phyloP scores from a whole-genome alignment of 2,329 filamentous ascomycete genomes.

The Phyllosticta citriasiana region DNA sequence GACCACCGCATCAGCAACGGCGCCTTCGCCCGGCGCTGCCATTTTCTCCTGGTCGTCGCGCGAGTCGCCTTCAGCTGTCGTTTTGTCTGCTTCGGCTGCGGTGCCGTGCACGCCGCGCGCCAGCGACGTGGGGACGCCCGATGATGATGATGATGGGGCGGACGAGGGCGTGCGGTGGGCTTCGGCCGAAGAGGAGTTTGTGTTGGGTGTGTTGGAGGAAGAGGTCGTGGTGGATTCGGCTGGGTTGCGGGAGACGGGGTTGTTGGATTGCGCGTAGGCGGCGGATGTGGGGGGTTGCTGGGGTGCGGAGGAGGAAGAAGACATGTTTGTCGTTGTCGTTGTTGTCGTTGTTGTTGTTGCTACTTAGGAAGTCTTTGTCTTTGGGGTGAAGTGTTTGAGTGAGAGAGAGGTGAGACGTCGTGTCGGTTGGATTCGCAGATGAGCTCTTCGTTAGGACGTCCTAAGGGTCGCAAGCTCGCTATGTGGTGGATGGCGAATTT shows the following conservation, averaged over 20 bases:
- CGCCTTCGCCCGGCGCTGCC: slow-evolving; percentile 37
- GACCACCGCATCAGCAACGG: slow-evolving; percentile 30
- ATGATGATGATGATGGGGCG: slow-evolving; percentile 13
- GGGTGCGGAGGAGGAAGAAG: slow-evolving; percentile 31
- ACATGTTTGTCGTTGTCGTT: slow-evolving; percentile 23
- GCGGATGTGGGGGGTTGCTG: slow-evolving; percentile 35
- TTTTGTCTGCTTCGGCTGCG: slow-evolving; percentile 22
- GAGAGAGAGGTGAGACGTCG: too few species aligned
- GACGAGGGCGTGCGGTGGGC: slow-evolving; percentile 23
- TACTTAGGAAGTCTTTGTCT: too few species aligned
- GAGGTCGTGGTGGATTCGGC: slow-evolving; percentile 25
- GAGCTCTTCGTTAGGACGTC: too few species aligned
- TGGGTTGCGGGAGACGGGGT: slow-evolving; percentile 34
- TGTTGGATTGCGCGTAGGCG: slow-evolving; percentile 38
- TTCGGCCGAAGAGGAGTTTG: slow-evolving; percentile 16
- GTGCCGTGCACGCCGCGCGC: slow-evolving; percentile 36
- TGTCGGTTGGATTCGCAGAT: too few species aligned
- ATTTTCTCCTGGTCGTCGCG: slow-evolving; percentile 36
- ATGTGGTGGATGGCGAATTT: too few species aligned
- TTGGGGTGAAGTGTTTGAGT: too few species aligned
- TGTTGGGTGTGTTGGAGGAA: slow-evolving; percentile 21
- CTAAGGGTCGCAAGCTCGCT: too few species aligned
- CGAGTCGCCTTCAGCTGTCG: slow-evolving; percentile 32
- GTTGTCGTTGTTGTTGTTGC: too few species aligned
- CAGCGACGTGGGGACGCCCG: slow-evolving; percentile 29